Evolutionary conservation across 2,329 filamentous ascomycete genomes (phyloP).

Genomic region (Aspergillus sclerotialis): DNA sequence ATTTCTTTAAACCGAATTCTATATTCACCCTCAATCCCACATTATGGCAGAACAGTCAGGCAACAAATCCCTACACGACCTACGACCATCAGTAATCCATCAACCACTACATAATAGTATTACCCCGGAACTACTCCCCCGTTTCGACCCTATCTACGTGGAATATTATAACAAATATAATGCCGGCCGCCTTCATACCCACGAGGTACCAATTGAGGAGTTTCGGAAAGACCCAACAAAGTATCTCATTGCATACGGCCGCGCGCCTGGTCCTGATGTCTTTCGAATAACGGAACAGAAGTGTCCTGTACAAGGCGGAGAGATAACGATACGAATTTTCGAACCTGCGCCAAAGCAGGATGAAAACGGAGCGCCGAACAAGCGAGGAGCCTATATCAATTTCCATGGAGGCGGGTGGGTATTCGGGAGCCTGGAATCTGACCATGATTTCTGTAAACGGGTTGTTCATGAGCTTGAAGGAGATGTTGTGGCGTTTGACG

Average conservation of each 20-base stretch:
- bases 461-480: conserved; percentile 31
- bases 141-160: conserved; percentile 36
- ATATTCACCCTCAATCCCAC: no score
- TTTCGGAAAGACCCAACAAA: conserved; percentile 34
- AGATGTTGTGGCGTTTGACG: conserved; percentile 37
- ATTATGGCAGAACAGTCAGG: no score
- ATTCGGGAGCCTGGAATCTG: conserved; percentile 32
- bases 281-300: conserved; percentile 34
- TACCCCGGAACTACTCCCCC: conserved; percentile 26
- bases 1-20: no score
- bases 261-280: conserved; percentile 28
- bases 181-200: conserved; percentile 34
- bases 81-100: conserved; percentile 13
- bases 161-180: conserved; percentile 38
- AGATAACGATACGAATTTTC: conserved; percentile 36
- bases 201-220: conserved; percentile 35
- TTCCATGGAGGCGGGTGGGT: conserved; percentile 39
- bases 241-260: conserved; percentile 34
- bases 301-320: conserved; percentile 32
- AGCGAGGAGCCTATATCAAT: conserved; percentile 35
- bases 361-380: conserved; percentile 17
- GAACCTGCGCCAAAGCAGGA: conserved; percentile 23
- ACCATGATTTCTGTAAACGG: conserved; percentile 37
- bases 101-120: conserved; percentile 39
- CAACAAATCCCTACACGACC: conserved; percentile 18